Evolutionary conservation across 2,329 filamentous ascomycete genomes (phyloP).

Genomic region (Exophiala sp.): DNA sequence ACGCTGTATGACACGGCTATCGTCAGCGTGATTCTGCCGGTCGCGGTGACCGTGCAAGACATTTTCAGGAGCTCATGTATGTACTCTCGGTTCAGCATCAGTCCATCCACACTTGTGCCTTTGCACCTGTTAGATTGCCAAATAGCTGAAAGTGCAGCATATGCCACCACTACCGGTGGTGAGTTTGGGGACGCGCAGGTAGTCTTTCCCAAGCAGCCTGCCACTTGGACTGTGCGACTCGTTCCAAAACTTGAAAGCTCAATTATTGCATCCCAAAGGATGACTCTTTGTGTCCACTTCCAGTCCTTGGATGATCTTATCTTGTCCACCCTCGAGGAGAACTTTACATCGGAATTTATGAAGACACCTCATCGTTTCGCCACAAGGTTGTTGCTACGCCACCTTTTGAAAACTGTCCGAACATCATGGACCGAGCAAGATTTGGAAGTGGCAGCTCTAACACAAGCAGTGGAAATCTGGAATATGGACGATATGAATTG

Average conservation of each 20-base stretch:
- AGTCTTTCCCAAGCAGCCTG: constrained; percentile 77
- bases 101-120: constrained; percentile 71
- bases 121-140: constrained; percentile 69
- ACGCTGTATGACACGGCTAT: constrained; percentile 60
- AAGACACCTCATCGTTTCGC: constrained; percentile 47
- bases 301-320: constrained; percentile 74
- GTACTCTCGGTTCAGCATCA: constrained; percentile 88
- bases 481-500: constrained; percentile 53
- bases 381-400: constrained; percentile 50
- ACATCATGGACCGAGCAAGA: constrained; percentile 46
- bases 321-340: constrained; percentile 42
- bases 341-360: constrained; percentile 48
- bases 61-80: constrained; percentile 80
- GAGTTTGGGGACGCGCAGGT: constrained; percentile 47
- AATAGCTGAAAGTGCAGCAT: constrained; percentile 65
- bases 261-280: constrained; percentile 1
- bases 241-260: constrained; percentile 7
- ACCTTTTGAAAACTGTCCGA: constrained; percentile 47
- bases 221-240: constrained; percentile 46
- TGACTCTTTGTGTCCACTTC: constrained; percentile 67
- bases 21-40: constrained; percentile 70
- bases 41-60: constrained; percentile 96
- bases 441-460: constrained; percentile 54
- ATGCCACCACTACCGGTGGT: constrained; percentile 52
- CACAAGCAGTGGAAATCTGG: constrained; percentile 51